Conservation (phyloP, 164 flowering plant genomes). For the Buxus sempervirens region DNA sequence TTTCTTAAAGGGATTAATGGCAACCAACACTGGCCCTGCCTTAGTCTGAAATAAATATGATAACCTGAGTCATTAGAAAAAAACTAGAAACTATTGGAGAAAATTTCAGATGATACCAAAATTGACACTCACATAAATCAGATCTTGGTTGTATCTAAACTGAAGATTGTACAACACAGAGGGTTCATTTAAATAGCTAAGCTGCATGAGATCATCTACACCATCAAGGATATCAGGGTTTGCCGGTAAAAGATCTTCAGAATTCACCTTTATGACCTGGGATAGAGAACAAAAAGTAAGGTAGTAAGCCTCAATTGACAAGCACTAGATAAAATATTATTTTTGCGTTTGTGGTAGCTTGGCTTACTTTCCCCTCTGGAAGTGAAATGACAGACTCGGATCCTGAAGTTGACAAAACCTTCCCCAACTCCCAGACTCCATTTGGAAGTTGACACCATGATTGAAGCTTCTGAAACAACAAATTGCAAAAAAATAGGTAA, state of each 20-base stretch:
- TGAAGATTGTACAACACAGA: conserved; percentile 93
- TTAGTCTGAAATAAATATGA: conserved; percentile 59
- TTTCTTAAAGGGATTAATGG: conserved; percentile 89
- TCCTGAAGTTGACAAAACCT: conserved; percentile 60
- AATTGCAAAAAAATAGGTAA: conserved; percentile 31
- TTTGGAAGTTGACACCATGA: conserved; percentile 84
- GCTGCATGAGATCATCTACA: conserved; percentile 98
- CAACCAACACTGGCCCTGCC: conserved; percentile 99
- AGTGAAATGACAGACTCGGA: conserved; percentile 59
- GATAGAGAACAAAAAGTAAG: conserved; percentile 2
- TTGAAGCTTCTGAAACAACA: conserved; percentile 73
- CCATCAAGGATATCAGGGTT: conserved; percentile 99
- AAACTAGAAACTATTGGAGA: not conserved
- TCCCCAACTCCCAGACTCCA: conserved; percentile 89
- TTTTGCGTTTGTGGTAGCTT: not conserved
- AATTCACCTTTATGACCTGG: conserved; percentile 68
- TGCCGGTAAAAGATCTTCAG: conserved; percentile 67
- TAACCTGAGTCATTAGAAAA: conserved; percentile 14
- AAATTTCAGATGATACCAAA: conserved; percentile 1
- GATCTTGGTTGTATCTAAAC: conserved; percentile 73
- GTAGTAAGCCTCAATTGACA: not conserved
- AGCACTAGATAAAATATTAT: not conserved
- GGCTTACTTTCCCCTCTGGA: conserved; percentile 78
- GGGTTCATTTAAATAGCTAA: conserved; percentile 95
- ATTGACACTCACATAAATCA: conserved; percentile 76